Evolutionary conservation across 2,329 filamentous ascomycete genomes (phyloP), one percentile per base, ranked within the genome.

Genomic region (Alternaria novae-zelandiae): DNA sequence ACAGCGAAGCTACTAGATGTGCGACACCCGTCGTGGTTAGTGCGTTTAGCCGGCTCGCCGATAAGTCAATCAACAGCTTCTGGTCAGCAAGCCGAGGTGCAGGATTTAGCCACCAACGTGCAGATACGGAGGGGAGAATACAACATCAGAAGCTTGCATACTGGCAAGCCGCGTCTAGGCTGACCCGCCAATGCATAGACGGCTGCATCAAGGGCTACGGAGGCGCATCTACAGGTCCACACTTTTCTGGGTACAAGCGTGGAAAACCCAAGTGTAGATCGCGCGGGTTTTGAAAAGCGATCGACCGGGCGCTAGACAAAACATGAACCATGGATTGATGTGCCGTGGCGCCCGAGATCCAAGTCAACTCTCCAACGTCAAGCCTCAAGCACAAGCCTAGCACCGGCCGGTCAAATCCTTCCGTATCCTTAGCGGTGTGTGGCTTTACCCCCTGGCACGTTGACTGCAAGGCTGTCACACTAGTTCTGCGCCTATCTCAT

Each of bases 251-350:
- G 32, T 17, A 25, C 26, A 30, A 26, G 23, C 53, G 21, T 44
- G 53, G 53, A 32, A 61, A 25, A 28, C 12, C 6, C 20, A 43
- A 36, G 44, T 25, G 43, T 25, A 49, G 47, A 20, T 61, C 54
- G 58, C 54, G 45, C 30, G 53, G 57, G 26, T 36, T 50, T 44
- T 45, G 20, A 20, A 26, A 54, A 32, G 51, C 44, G 58, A 61
- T 64, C 62, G 62, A 32, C 62, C 62, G 62, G 62, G 58, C 62
- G 49, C 62, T 64, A 61, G 57, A 21, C 25, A 20, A 50, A 50
- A 20, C n/a, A 54, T 25, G 50, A 59, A 54, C 56, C 32, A 50
- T 36, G 26, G 26, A 44, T 30, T 21, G 46, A 57, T 45, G 41
- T 50, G 32, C 36, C 32, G 59, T 61, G 54, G 59, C 53, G 59